Base-by-base conservation (phyloP, 176 grass and related monocot genomes). In the Zoysia pacifica region DNA sequence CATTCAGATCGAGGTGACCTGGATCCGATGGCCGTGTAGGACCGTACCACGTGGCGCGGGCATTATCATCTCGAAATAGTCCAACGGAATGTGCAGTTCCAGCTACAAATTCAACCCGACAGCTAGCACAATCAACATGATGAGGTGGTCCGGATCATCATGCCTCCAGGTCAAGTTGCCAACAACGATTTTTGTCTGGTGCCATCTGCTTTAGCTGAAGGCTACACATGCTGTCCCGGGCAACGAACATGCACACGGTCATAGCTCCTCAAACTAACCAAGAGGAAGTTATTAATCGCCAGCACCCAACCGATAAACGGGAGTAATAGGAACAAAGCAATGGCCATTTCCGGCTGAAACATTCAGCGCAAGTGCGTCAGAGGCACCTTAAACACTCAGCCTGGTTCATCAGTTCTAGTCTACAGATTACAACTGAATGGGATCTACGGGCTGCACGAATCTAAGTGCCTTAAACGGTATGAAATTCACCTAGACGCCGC, bases 361-460 rank as follows among this genome's bases (percentile, higher is more conserved):
- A 83, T 58, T 45, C 50, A 14, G 74, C 28, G 50, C 1, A 48
- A n/a, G n/a, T n/a, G n/a, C n/a, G n/a, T n/a, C n/a, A n/a, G n/a
- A n/a, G n/a, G n/a, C n/a, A n/a, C n/a, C n/a, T n/a, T n/a, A n/a
- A n/a, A n/a, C n/a, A 76, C 55, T 70, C 48, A 19, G 54, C 15
- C 12, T 3, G 64, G 43, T 75, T 80, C 71, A 81, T 76, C 72
- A 81, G 77, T 75, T 50, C 87, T 72, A 75, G 65, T 66, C 87
- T 72, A 75, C 58, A 85, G 16, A 47, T 84, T 70, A 79, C 76
- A 75, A 65, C 87, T 75, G 82, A 84, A 85, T 49, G 65, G 81
- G 87, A 79, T 18, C 82, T 75, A 84, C 48, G 71, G 82, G 76
- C 77, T 84, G 82, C 87, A 88, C 63, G 75, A 73, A 71, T 64